These are phyloP conservation scores for Pestalotiopsis sp. DNA, from an alignment of 2,329 filamentous ascomycete genomes.

Conservation along the genomic window DNA sequence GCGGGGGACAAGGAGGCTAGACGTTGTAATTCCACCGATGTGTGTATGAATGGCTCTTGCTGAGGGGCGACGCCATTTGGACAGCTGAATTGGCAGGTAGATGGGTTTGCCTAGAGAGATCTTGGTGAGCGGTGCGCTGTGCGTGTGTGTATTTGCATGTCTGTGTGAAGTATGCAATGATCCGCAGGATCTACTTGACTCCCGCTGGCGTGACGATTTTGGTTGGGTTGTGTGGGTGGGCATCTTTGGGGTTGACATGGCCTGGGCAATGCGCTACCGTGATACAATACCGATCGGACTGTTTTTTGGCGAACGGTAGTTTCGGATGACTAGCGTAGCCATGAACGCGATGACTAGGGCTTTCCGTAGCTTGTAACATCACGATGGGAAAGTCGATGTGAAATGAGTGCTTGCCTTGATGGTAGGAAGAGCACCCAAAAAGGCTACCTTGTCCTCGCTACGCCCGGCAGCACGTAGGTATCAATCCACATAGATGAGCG, in stretches of 20 bases:
- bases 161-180: neutral
- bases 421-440: neutral
- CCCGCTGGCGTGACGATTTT: neutral
- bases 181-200: neutral
- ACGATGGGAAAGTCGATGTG: no score
- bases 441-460: no score
- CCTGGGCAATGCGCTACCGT: neutral
- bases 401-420: neutral
- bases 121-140: neutral
- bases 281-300: neutral
- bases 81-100: neutral
- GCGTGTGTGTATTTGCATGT: neutral
- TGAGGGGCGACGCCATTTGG: no score
- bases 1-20: neutral
- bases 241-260: neutral
- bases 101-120: neutral
- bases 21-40: neutral
- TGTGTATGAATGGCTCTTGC: neutral
- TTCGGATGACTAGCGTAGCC: conserved; percentile 4
- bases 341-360: neutral
- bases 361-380: neutral
- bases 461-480: no score
- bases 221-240: neutral
- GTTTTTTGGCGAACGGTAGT: conserved; percentile 3
- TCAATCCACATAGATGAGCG: no score